Evolutionary conservation across 495 filamentous ascomycete genomes (phyloP), one percentile per base, ranked within the genome.

Genomic region (Trichoderma gamsii): DNA sequence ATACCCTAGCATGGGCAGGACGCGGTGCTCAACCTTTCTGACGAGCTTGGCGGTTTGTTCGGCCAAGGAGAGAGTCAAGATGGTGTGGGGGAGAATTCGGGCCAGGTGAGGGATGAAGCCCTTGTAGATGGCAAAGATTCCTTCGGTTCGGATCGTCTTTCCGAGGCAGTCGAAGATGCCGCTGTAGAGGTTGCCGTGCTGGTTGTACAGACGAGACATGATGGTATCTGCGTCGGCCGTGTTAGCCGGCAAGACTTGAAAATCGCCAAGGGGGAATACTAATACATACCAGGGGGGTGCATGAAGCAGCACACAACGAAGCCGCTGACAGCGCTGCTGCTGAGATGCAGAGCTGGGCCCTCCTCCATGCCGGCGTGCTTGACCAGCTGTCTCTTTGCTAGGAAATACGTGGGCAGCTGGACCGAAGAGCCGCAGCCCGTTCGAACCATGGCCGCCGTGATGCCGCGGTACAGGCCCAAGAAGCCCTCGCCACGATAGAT

Each of bases 151-250:
- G 72, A 99, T 83, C 0, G 95, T 99, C 81, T 97, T 92, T 73
- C 83, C 86, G 56, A 97, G 76, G 76, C 95, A 99, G 79, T 99
- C 95, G 69, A 95, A 92, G 0, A 93, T 91, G 67, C 92, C 89
- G 70, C 84, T 88, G 80, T 99, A 99, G 5, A 98, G 86, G 75
- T 97, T 97, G 38, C 95, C 95, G 66, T 93, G 94, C 78, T 99
- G 95, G 81, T 99, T 99, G 80, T 99, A 99, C 85, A 99, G 90
- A 43, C 95, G 89, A 65, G 90, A 93, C 95, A 99, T 99, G 79
- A 99, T 92, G 11, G 96, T 98, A 76, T 99, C 95, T 92, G 69
- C 8, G 3, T 65, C 63, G 13, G 52, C 66, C 41, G 66, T 21
- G 43, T 67, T 67, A 67, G 67, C 25, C 27, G n/a, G 59, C 25